phyloP scores from a whole-genome alignment of 305 asterid species.

The Lippia alba region DNA sequence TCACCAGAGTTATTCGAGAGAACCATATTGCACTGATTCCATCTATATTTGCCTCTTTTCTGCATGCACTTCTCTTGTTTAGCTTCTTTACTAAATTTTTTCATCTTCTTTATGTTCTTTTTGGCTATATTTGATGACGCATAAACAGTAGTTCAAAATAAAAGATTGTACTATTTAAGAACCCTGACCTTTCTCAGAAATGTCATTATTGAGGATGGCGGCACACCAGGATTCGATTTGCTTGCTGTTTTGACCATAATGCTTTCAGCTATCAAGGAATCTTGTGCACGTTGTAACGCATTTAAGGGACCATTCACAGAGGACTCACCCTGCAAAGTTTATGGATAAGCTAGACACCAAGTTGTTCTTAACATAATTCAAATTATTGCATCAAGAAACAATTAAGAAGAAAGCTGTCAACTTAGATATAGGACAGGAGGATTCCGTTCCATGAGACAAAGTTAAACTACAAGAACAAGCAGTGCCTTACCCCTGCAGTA shows the following conservation, averaged over 20 bases:
- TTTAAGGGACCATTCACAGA: constrained; percentile 58
- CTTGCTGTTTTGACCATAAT: constrained; percentile 70
- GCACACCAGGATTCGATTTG: constrained; percentile 86
- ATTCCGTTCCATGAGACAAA: neutral
- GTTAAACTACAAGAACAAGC: constrained; percentile 36
- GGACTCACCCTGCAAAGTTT: constrained; percentile 57
- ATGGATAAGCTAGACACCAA: constrained; percentile 29
- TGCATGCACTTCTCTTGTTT: neutral
- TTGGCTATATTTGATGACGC: neutral
- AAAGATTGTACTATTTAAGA: constrained; percentile 22
- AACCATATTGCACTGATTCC: constrained; percentile 1
- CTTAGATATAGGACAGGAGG: constrained; percentile 9
- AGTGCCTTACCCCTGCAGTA: constrained; percentile 70
- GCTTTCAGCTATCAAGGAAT: constrained; percentile 58
- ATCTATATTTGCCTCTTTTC: neutral
- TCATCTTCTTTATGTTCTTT: too few species aligned
- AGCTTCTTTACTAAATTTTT: too few species aligned
- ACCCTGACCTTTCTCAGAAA: constrained; percentile 78
- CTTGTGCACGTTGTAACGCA: constrained; percentile 74
- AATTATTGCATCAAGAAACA: constrained; percentile 9
- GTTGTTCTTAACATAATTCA: constrained; percentile 19
- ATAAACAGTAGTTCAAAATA: constrained; percentile 1
- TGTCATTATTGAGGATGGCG: constrained; percentile 94
- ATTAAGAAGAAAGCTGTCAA: constrained; percentile 5
- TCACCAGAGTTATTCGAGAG: constrained; percentile 1